Percentiles rank a stretch among this genome's conserved stretches.
These are phyloP conservation scores for Maudiozyma humilis DNA, from an alignment of 1,139 yeast genomes.

Conservation along the genomic window DNA sequence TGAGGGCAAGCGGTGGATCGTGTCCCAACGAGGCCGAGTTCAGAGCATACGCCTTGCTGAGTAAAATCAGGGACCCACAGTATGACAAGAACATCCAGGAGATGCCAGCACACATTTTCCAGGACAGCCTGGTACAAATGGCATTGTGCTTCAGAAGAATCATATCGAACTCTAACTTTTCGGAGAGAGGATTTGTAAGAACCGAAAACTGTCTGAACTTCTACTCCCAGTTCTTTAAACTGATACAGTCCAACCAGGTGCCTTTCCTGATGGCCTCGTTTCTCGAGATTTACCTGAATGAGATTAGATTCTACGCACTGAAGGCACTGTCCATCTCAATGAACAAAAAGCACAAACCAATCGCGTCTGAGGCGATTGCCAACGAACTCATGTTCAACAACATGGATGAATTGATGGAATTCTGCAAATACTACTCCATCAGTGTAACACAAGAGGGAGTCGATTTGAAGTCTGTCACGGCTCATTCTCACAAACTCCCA, in stretches of 20 bases:
- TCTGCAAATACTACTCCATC: conserved; percentile 59
- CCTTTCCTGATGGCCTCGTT: conserved; percentile 71
- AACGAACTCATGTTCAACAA: conserved; percentile 60
- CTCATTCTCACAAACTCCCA: conserved; percentile 38
- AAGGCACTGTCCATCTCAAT: conserved; percentile 59
- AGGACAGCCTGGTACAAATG: conserved; percentile 52
- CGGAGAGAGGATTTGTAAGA: conserved; percentile 49
- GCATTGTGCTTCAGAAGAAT: conserved; percentile 65
- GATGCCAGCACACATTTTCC: conserved; percentile 51
- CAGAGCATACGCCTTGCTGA: conserved; percentile 74
- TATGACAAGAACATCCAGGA: conserved; percentile 67
- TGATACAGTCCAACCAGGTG: conserved; percentile 43
- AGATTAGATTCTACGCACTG: conserved; percentile 67
- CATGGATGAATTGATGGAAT: conserved; percentile 42
- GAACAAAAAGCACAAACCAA: conserved; percentile 66
- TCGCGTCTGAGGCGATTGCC: conserved; percentile 41
- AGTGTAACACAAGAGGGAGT: conserved; percentile 40
- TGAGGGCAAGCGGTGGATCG: conserved; percentile 56
- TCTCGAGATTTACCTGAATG: conserved; percentile 73
- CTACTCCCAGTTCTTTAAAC: conserved; percentile 57
- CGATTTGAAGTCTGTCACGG: conserved; percentile 50
- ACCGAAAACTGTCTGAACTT: conserved; percentile 57
- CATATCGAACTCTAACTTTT: conserved; percentile 54
- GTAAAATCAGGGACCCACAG: conserved; percentile 80
- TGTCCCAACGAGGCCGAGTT: conserved; percentile 90